Conservation (phyloP, 2,329 filamentous ascomycete genomes). For the Clonostachys chloroleuca region DNA sequence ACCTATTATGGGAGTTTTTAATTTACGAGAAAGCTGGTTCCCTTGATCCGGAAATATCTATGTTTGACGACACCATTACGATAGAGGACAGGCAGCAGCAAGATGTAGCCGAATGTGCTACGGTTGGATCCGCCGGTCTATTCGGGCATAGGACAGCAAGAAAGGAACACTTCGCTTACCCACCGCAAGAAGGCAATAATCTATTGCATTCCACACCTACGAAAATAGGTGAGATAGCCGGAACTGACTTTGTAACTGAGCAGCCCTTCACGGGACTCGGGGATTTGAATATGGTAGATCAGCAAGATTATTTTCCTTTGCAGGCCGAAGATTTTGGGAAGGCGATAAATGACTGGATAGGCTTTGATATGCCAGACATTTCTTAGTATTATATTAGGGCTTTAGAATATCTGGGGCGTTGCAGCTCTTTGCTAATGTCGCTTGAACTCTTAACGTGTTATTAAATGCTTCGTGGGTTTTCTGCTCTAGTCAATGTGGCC, state of each 20-base stretch:
- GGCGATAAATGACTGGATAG: conserved; percentile 27
- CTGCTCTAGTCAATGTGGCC: too few species aligned
- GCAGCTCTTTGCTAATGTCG: too few species aligned
- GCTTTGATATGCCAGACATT: conserved; percentile 1
- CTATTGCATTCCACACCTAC: background rate
- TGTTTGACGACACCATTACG: conserved; percentile 13
- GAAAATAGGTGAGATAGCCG: conserved; percentile 2
- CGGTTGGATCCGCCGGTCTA: conserved; percentile 30
- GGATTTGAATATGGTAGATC: conserved; percentile 12
- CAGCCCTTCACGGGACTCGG: conserved; percentile 2
- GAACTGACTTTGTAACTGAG: too few species aligned
- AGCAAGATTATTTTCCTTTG: conserved; percentile 16
- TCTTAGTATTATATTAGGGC: too few species aligned
- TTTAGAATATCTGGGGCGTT: too few species aligned
- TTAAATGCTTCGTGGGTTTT: too few species aligned
- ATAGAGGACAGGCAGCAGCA: conserved; percentile 1
- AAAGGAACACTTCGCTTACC: conserved; percentile 22
- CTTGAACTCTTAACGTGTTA: too few species aligned
- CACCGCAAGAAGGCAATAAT: conserved; percentile 17
- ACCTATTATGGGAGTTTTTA: conserved; percentile 27
- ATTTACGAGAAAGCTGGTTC: conserved; percentile 26
- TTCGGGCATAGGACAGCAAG: conserved; percentile 29
- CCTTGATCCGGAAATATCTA: conserved; percentile 7
- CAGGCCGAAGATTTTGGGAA: conserved; percentile 25
- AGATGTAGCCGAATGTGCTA: conserved; percentile 13